Evolutionary conservation across 2,329 filamentous ascomycete species (phyloP).

Genomic region (Rhynchosporium graminicola): DNA sequence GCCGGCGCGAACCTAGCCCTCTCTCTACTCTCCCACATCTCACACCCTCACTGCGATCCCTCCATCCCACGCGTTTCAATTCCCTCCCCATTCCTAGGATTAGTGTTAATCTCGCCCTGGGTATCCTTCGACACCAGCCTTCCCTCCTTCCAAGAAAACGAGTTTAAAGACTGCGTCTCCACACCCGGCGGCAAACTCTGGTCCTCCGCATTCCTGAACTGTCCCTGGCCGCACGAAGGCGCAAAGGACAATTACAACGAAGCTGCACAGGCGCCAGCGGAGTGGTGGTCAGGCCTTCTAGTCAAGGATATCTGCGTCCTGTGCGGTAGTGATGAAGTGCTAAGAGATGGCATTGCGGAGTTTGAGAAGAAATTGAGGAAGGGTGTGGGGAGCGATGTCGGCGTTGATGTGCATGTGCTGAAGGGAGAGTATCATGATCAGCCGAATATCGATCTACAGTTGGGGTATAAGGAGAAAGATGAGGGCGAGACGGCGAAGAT

Average conservation of each 20-base stretch:
- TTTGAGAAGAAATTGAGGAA: conserved; percentile 48
- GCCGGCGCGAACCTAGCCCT: conserved; percentile 52
- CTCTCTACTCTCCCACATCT: conserved; percentile 51
- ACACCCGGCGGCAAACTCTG: conserved; percentile 46
- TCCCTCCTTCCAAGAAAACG: conserved; percentile 47
- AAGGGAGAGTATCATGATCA: conserved; percentile 37
- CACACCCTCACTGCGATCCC: conserved; percentile 60
- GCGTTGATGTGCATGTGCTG: conserved; percentile 26
- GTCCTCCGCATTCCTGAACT: conserved; percentile 50
- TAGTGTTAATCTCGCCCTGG: conserved; percentile 61
- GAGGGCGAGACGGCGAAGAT: conserved; percentile 31
- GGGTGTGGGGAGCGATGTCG: conserved; percentile 24
- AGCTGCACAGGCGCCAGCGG: conserved; percentile 47
- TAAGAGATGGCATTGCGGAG: conserved; percentile 56
- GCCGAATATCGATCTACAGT: conserved; percentile 29
- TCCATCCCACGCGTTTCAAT: conserved; percentile 51
- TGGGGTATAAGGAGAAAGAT: conserved; percentile 31
- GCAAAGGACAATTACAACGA: conserved; percentile 54
- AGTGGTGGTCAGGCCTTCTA: conserved; percentile 55
- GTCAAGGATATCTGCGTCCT: conserved; percentile 53
- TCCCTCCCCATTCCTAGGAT: conserved; percentile 47
- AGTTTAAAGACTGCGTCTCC: conserved; percentile 53
- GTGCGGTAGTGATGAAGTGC: conserved; percentile 19
- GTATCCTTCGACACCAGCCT: conserved; percentile 50
- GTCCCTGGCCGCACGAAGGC: conserved; percentile 26